Evolutionary conservation across 2,329 filamentous ascomycete species (phyloP).

Genomic region (Thelonectria olida): DNA sequence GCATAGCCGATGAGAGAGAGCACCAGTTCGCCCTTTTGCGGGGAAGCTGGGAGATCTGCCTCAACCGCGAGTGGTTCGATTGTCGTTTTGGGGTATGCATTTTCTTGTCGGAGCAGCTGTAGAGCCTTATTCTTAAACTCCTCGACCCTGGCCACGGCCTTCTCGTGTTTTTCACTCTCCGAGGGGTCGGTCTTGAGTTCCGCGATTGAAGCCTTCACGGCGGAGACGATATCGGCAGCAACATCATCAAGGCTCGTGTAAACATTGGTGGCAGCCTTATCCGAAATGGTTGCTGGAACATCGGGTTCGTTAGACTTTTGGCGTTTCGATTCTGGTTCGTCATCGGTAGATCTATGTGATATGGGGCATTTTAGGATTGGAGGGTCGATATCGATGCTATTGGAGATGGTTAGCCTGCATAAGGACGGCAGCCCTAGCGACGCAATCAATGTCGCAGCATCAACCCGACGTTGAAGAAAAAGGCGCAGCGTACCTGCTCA

Average conservation of each 20-base stretch:
- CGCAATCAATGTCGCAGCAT: slow-evolving; percentile 17
- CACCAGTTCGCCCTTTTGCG: slow-evolving; percentile 62
- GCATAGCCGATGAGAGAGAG: slow-evolving; percentile 82
- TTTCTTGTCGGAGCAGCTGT: slow-evolving; percentile 69
- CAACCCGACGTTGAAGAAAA: slow-evolving; percentile 12
- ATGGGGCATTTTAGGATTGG: slow-evolving; percentile 66
- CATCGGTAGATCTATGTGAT: slow-evolving; percentile 51
- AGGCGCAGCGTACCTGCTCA: slow-evolving; percentile 48
- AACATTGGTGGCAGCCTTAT: slow-evolving; percentile 60
- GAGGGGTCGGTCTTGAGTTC: slow-evolving; percentile 53
- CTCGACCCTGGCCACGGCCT: slow-evolving; percentile 55
- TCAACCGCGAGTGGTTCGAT: slow-evolving; percentile 51
- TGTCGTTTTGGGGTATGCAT: slow-evolving; percentile 56
- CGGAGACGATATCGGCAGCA: slow-evolving; percentile 64
- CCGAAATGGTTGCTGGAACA: slow-evolving; percentile 56
- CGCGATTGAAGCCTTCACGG: slow-evolving; percentile 57
- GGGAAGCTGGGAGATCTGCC: slow-evolving; percentile 49
- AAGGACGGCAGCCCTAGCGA: slow-evolving; percentile 17
- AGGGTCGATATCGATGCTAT: slow-evolving; percentile 63
- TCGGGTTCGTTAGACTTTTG: slow-evolving; percentile 62
- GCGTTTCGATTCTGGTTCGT: slow-evolving; percentile 67
- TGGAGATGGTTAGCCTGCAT: slow-evolving; percentile 41
- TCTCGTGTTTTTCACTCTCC: slow-evolving; percentile 43
- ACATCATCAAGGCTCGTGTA: slow-evolving; percentile 73
- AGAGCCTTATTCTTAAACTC: slow-evolving; percentile 71